Conservation (phyloP, 2,329 filamentous ascomycete genomes). For the Chrysosporium queenslandicum region DNA sequence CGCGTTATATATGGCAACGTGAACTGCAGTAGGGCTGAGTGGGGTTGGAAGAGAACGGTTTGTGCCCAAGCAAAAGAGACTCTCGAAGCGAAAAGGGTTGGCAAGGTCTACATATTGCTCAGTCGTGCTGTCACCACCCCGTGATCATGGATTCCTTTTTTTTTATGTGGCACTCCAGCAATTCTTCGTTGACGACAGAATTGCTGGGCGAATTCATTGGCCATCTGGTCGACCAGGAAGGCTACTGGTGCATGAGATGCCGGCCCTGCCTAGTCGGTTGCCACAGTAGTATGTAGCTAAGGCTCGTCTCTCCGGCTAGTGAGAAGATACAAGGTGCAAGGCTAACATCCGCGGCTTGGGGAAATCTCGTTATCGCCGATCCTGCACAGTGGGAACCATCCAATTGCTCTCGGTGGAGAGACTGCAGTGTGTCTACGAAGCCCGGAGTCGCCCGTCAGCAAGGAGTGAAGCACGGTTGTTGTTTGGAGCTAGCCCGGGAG, state of each 20-base stretch:
- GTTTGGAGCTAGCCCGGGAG: background rate
- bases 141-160: slow-evolving; percentile 5
- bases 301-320: background rate
- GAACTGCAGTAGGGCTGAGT: slow-evolving; percentile 12
- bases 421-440: too few species aligned
- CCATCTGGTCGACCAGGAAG: background rate
- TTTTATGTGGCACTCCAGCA: slow-evolving; percentile 4
- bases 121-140: background rate
- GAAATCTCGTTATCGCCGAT: background rate
- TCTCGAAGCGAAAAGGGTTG: background rate
- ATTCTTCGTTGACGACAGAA: background rate
- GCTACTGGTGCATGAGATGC: background rate
- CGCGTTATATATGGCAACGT: background rate
- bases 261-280: background rate
- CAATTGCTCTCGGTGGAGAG: background rate
- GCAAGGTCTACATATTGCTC: background rate
- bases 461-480: too few species aligned
- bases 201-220: slow-evolving; percentile 7
- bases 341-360: background rate
- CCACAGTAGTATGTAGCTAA: background rate
- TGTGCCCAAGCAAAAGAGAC: slow-evolving; percentile 5
- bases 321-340: background rate
- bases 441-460: too few species aligned
- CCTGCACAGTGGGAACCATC: background rate
- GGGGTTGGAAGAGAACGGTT: background rate